A percentile compares a stretch with the other conserved stretches of the same genome.
Evolutionary conservation across 805 yeast species (phyloP).

Genomic region (Cyberlindnera galapagoensis): DNA sequence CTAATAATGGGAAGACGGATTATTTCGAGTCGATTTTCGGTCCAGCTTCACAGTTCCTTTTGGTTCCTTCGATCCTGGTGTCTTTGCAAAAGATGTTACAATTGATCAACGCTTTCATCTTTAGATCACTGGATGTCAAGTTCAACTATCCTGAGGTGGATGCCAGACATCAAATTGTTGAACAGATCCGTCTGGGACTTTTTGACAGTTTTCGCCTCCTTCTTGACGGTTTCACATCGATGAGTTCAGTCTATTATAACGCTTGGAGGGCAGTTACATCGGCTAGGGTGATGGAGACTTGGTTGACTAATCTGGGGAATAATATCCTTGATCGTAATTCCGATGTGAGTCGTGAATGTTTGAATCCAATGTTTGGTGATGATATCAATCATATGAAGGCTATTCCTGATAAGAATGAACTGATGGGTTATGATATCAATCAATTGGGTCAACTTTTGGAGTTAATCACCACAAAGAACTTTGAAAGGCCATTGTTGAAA

Average conservation of each 20-base stretch:
- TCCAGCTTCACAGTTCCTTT: constrained; percentile 17
- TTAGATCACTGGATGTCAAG: constrained; percentile 26
- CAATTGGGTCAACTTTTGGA: constrained; percentile 20
- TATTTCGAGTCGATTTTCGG: constrained; percentile 23
- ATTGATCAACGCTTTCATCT: constrained; percentile 14
- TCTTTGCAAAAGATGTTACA: constrained; percentile 19
- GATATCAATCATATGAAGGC: constrained; percentile 16
- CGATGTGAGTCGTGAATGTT: constrained; percentile 15
- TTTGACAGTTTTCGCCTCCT: constrained; percentile 26
- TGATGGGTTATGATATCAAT: constrained; percentile 12
- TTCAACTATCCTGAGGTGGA: constrained; percentile 14
- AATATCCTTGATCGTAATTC: constrained; percentile 23
- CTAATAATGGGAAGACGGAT: constrained; percentile 20
- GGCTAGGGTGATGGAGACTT: constrained; percentile 33
- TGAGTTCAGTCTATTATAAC: constrained; percentile 52
- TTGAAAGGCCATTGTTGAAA: constrained; percentile 13
- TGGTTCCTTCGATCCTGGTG: constrained; percentile 17
- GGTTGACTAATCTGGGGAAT: constrained; percentile 28
- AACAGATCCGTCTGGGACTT: constrained; percentile 17
- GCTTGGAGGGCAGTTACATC: constrained; percentile 60
- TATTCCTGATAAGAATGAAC: constrained; percentile 22
- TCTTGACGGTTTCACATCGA: constrained; percentile 30
- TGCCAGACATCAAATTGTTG: constrained; percentile 8
- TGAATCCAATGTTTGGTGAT: constrained; percentile 6
- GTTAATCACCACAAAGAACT: constrained; percentile 9